phyloP scores from a whole-genome alignment of 2,329 filamentous ascomycete species.

The Rutstroemia sp. region DNA sequence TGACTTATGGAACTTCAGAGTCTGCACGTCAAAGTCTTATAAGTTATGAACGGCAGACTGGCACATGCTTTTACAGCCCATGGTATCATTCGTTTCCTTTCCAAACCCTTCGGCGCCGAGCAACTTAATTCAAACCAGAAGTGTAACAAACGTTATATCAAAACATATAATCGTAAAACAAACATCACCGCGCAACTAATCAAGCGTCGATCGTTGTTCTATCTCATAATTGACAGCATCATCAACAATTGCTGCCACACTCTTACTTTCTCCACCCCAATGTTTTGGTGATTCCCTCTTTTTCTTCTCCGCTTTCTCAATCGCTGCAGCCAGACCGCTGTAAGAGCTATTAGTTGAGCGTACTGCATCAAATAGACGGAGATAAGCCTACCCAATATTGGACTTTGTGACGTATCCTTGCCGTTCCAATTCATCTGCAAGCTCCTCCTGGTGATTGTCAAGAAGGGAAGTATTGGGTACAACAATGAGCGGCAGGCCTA shows the following conservation, averaged over 20 bases:
- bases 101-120: not conserved
- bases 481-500: constrained; percentile 72
- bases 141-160: not conserved
- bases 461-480: constrained; percentile 79
- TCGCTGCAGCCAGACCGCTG: constrained; percentile 18
- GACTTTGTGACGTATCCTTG: constrained; percentile 63
- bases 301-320: constrained; percentile 16
- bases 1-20: not conserved
- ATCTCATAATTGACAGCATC: constrained; percentile 22
- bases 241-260: constrained; percentile 19
- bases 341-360: not conserved
- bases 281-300: constrained; percentile 5
- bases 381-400: constrained; percentile 16
- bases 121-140: not conserved
- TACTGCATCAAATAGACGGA: not conserved
- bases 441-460: constrained; percentile 85
- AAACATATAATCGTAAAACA: not conserved
- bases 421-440: constrained; percentile 67
- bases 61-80: not conserved
- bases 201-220: constrained; percentile 8
- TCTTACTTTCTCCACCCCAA: constrained; percentile 17
- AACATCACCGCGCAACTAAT: not conserved
- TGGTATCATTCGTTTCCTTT: not conserved
- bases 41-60: not conserved
- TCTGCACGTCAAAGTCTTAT: not conserved